Evolutionary conservation across 2,329 filamentous ascomycete species (phyloP).

Genomic region (Domatiomyces catenatus): DNA sequence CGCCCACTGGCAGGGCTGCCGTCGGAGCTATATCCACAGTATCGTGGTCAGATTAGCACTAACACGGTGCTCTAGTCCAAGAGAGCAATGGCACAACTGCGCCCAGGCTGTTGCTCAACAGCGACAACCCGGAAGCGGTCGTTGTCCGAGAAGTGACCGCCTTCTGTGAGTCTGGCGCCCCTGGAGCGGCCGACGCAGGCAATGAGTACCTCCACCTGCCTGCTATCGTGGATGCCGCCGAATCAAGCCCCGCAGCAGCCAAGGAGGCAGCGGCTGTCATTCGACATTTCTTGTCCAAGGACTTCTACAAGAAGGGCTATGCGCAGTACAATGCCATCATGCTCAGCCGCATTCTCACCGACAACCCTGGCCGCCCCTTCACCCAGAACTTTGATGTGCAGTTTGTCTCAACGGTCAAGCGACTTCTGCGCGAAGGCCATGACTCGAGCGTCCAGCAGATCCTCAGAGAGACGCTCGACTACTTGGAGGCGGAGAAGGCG

Average conservation of each 20-base stretch:
- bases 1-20: background rate
- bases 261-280: constrained; percentile 66
- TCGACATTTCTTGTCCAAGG: constrained; percentile 64
- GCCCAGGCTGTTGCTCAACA: constrained; percentile 10
- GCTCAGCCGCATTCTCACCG: constrained; percentile 78
- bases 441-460: constrained; percentile 73
- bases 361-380: constrained; percentile 82
- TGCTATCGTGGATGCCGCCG: constrained; percentile 83
- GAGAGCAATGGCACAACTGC: constrained; percentile 6
- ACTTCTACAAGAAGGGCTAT: constrained; percentile 48
- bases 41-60: background rate
- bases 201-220: constrained; percentile 89
- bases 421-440: constrained; percentile 53
- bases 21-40: background rate
- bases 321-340: constrained; percentile 94
- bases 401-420: constrained; percentile 62
- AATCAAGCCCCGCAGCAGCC: constrained; percentile 76
- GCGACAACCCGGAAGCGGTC: constrained; percentile 26
- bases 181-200: constrained; percentile 43
- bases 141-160: constrained; percentile 32
- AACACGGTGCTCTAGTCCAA: constrained; percentile 6
- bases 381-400: constrained; percentile 80
- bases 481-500: constrained; percentile 55
- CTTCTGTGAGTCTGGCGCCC: constrained; percentile 59
- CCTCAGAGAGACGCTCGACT: constrained; percentile 69